Conservation (phyloP, 352 stramenopile species). For the Globisporangium nunn region DNA sequence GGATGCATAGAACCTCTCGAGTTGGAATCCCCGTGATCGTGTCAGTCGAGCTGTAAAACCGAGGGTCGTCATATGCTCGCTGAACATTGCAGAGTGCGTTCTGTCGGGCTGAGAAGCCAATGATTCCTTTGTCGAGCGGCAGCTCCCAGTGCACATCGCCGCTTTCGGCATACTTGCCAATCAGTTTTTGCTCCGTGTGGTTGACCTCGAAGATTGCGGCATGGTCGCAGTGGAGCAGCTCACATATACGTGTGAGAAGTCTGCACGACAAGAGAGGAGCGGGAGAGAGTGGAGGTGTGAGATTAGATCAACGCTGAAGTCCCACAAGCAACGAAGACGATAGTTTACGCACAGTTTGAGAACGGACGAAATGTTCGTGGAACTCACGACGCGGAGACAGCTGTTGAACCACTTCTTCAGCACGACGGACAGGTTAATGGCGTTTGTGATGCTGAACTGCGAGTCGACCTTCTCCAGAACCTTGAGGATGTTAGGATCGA, state of each 20-base stretch:
- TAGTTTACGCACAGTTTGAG: slow-evolving; percentile 19
- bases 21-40: slow-evolving; percentile 52
- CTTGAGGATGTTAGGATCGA: slow-evolving; percentile 75
- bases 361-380: slow-evolving; percentile 34
- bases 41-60: slow-evolving; percentile 73
- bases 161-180: slow-evolving; percentile 29
- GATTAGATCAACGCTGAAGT: not conserved
- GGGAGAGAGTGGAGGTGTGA: not conserved
- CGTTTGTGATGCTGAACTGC: slow-evolving; percentile 80
- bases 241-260: slow-evolving; percentile 37
- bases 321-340: not conserved
- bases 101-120: slow-evolving; percentile 40
- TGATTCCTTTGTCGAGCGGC: slow-evolving; percentile 64
- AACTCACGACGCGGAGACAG: slow-evolving; percentile 52
- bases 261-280: slow-evolving; percentile 14
- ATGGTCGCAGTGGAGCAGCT: slow-evolving; percentile 69
- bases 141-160: slow-evolving; percentile 48
- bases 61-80: slow-evolving; percentile 62
- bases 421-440: slow-evolving; percentile 50
- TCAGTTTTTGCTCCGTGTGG: slow-evolving; percentile 28
- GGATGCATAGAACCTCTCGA: slow-evolving; percentile 57
- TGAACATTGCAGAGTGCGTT: slow-evolving; percentile 56
- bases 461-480: slow-evolving; percentile 80
- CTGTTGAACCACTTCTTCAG: slow-evolving; percentile 76
- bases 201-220: slow-evolving; percentile 56